Evolutionary conservation across 1,139 yeast species (phyloP), one percentile per base, ranked within the genome.

Genomic region (Candida tropicalis): DNA sequence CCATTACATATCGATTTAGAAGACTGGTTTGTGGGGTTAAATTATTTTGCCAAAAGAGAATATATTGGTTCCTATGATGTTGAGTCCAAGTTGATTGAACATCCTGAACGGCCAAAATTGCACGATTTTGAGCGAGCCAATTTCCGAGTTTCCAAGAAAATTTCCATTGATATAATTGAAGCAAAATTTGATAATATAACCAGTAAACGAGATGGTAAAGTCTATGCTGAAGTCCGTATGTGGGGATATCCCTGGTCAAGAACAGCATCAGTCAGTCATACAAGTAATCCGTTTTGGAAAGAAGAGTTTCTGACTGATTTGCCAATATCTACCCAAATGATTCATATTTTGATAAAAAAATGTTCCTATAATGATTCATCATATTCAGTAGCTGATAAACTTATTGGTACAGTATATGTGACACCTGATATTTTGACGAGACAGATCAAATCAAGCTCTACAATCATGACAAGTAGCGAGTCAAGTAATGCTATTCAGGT

Each of bases 21-120:
- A 53, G 95, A 87, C 59, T 89, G 97, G 96, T 75, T 81, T 52
- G 87, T 87, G 6, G 84, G 91, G 0, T 64, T 89, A 45, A 78
- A 77, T 46, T 79, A 87, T 17, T 82, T 86, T 56, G 77, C 95
- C 3, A 77, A 76, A 50, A 66, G 84, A 34, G 89, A 84, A 50
- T 78, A 73, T 46, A 73, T 73, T 46, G 78, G 78, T 1, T 57
- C 66, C 3, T 67, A 51, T 46, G 58, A 62, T 38, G 48, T 53
- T 11, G 46, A 47, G 4, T 39, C 52, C 4, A 48, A 37, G 34
- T 15, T 40, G 18, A 3, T 37, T 2, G 31, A 29, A 7, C 10
- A 24, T 5, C 13, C 7, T 15, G 35, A 35, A 2, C 42, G 42
- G 4, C 54, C 54, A 9, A 36, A 52, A 3, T 38, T 69, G 3